These are phyloP conservation scores for Ogataea parapolymorpha DNA, from an alignment of 805 yeast species.

Conservation along the genomic window DNA sequence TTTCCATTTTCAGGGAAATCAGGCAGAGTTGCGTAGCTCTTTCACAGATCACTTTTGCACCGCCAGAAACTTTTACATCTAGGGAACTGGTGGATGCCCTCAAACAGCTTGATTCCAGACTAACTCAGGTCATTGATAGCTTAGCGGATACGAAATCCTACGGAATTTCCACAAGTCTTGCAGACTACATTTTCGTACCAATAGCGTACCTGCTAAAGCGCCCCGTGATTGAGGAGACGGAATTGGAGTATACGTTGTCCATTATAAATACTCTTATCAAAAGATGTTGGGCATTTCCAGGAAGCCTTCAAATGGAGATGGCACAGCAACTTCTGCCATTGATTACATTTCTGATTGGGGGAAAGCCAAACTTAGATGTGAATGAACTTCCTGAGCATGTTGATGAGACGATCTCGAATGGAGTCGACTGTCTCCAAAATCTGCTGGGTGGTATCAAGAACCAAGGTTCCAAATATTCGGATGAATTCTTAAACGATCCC, in stretches of 20 bases:
- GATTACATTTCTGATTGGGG: conserved; percentile 45
- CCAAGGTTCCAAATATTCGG: conserved; percentile 25
- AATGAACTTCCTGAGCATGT: conserved; percentile 28
- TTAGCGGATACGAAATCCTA: background rate
- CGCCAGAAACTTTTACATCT: conserved; percentile 34
- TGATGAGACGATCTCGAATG: conserved; percentile 37
- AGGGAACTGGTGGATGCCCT: conserved; percentile 32
- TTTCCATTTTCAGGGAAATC: conserved; percentile 24
- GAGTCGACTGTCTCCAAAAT: conserved; percentile 30
- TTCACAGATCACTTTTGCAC: conserved; percentile 42
- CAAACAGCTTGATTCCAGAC: conserved; percentile 29
- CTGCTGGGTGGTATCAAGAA: conserved; percentile 33
- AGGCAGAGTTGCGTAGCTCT: conserved; percentile 43
- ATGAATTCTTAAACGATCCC: conserved; percentile 30
- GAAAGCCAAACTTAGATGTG: conserved; percentile 36
- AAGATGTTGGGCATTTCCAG: conserved; percentile 44
- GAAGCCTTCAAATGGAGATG: conserved; percentile 35
- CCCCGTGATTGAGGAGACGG: conserved; percentile 42
- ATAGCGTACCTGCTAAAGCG: conserved; percentile 50
- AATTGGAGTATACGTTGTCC: conserved; percentile 43
- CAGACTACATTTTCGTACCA: conserved; percentile 64
- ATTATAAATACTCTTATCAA: conserved; percentile 42
- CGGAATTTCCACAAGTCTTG: conserved; percentile 39
- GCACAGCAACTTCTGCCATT: conserved; percentile 47
- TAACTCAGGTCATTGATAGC: conserved; percentile 15